Evolutionary conservation across 805 yeast species (phyloP), one percentile per base, ranked within the genome.

Genomic region (Schwanniomyces pseudopolymorphus): DNA sequence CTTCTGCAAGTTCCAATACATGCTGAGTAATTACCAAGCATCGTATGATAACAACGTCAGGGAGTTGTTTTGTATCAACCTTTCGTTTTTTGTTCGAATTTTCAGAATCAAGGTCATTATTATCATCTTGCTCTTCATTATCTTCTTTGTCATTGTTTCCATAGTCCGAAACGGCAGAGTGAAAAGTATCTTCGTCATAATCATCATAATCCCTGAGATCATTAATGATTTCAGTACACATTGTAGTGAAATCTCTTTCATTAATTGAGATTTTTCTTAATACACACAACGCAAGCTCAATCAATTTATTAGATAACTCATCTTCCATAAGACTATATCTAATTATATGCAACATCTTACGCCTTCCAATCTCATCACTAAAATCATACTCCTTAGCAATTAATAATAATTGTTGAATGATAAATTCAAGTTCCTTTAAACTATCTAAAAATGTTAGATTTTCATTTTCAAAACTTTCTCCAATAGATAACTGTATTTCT

Each of bases 351-450:
- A 87, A 67, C 80, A 89, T 81, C 39, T 82, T 81, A 61, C 96
- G 78, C 59, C 97, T 79, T 17, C 97, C 97, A 40, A 87, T 79
- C 63, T 91, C 96, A 69, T 94, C 97, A 55, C 89, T 85, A 58
- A 81, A 89, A 62, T 94, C 98, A 59, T 85, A 86, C 33, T 80
- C 79, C 24, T 78, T 77, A 0, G 91, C 84, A 22, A 89, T 78
- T 8, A 70, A 64, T 33, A 92, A 61, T 17, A 92, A 63, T 63
- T 94, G 96, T 47, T 82, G 81, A 36, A 90, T 75, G 40, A 90
- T 80, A 59, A 83, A 90, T 51, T 87, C 91, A 24, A 81, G 60
- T 46, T 85, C 89, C 19, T 70, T 73, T 4, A 78, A 69, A 45
- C 83, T 83, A 3, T 70, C 72, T 1, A 70, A 64, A 43, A 64